Conservation (phyloP, 257 asterid genomes). For the Solanum sejunctum region DNA sequence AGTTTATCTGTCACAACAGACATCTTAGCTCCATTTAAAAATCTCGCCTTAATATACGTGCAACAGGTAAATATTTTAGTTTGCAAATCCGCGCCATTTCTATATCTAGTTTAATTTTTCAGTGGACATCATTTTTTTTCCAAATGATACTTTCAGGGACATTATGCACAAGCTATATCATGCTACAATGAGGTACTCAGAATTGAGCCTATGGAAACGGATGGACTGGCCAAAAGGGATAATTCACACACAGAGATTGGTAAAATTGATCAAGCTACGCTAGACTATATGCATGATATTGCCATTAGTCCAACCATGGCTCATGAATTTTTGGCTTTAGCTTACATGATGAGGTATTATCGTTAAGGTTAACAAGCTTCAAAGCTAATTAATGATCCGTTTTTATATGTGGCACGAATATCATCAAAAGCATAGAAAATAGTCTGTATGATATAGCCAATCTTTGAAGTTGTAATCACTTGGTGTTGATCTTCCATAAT, state of each 20-base stretch:
- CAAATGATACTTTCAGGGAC: slow-evolving; percentile 41
- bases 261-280: slow-evolving; percentile 78
- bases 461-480: too few species aligned
- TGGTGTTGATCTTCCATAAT: too few species aligned
- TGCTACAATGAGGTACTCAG: slow-evolving; percentile 92
- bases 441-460: too few species aligned
- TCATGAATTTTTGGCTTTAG: slow-evolving; percentile 87
- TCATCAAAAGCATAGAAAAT: too few species aligned
- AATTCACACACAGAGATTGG: slow-evolving; percentile 79
- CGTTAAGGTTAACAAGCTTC: not conserved
- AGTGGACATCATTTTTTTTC: not conserved
- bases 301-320: slow-evolving; percentile 75
- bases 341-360: slow-evolving; percentile 81
- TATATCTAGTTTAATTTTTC: not conserved
- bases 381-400: not conserved
- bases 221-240: slow-evolving; percentile 92
- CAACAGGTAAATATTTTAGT: slow-evolving; percentile 54
- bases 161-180: slow-evolving; percentile 74
- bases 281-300: slow-evolving; percentile 80
- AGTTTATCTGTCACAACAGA: slow-evolving; percentile 75
- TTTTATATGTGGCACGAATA: not conserved
- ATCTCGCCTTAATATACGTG: slow-evolving; percentile 70
- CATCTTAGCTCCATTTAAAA: slow-evolving; percentile 81
- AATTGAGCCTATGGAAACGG: slow-evolving; percentile 85
- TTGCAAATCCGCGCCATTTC: not conserved